A percentile compares a stretch with the other conserved stretches of the same genome.
Conservation (phyloP, 2,329 filamentous ascomycete genomes). For the Colletotrichum eleusines region DNA sequence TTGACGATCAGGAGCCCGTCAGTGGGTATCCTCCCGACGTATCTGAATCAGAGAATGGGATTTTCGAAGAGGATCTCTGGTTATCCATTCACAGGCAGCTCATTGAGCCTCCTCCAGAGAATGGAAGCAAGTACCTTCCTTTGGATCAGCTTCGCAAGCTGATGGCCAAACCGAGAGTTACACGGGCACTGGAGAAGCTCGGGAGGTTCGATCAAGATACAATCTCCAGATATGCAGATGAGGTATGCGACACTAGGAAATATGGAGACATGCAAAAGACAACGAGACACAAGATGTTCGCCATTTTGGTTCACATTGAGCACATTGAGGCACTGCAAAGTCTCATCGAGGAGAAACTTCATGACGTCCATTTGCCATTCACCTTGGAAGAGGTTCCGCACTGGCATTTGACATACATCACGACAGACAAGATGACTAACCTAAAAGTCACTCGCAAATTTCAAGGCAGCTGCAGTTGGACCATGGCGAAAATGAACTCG, state of each 20-base stretch:
- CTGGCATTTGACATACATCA: background rate
- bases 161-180: background rate
- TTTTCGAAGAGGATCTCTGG: background rate
- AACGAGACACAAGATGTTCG: background rate
- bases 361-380: background rate
- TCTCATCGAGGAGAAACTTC: background rate
- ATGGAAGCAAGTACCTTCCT: background rate
- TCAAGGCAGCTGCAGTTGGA: background rate
- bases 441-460: background rate
- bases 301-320: background rate
- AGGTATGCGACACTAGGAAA: background rate
- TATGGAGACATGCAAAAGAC: background rate
- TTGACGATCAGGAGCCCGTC: no score
- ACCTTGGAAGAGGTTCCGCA: background rate
- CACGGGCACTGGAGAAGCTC: background rate
- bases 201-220: background rate
- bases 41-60: no score
- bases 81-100: background rate
- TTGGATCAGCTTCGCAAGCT: background rate
- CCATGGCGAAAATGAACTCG: background rate
- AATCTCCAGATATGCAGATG: background rate
- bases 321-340: background rate
- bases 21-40: no score
- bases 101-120: background rate
- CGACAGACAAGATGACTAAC: background rate